phyloP scores from a whole-genome alignment of 495 filamentous ascomycete species.

The Patellaria atrata region DNA sequence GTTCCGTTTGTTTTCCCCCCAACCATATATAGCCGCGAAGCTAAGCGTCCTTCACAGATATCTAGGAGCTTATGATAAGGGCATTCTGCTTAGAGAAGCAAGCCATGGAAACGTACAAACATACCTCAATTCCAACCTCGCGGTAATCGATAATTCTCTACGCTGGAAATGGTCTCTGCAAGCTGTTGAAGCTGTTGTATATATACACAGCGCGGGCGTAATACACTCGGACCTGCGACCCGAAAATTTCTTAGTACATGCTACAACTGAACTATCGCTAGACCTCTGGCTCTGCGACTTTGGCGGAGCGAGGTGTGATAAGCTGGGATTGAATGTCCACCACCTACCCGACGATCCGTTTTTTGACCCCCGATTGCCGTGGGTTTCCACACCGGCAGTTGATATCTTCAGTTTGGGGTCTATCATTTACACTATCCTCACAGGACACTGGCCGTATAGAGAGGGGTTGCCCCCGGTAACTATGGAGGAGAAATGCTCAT shows the following conservation, averaged over 20 bases:
- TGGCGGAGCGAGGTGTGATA: constrained; percentile 13
- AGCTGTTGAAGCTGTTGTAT: constrained; percentile 8
- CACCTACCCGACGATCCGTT: constrained; percentile 5
- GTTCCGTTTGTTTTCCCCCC: constrained; percentile 3
- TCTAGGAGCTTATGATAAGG: background rate
- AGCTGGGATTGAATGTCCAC: constrained; percentile 6
- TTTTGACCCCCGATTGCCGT: constrained; percentile 6
- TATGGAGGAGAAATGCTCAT: no score
- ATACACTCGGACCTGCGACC: constrained; percentile 14
- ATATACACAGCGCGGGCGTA: constrained; percentile 9
- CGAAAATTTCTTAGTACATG: constrained; percentile 10
- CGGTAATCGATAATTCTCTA: constrained; percentile 2
- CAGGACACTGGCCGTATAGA: constrained; percentile 7
- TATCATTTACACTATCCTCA: constrained; percentile 7
- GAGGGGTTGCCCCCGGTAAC: no score
- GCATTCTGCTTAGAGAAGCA: constrained; percentile 3
- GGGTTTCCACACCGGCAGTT: background rate
- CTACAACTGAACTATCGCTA: constrained; percentile 1
- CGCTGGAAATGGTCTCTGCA: constrained; percentile 1
- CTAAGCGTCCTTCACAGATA: background rate
- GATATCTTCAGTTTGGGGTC: constrained; percentile 10
- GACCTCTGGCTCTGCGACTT: constrained; percentile 13
- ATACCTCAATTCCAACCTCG: constrained; percentile 1
- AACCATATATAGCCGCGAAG: background rate
- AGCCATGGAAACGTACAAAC: constrained; percentile 1